Evolutionary conservation across 305 asterid genomes (phyloP).

Genomic region (Ajuga reptans): DNA sequence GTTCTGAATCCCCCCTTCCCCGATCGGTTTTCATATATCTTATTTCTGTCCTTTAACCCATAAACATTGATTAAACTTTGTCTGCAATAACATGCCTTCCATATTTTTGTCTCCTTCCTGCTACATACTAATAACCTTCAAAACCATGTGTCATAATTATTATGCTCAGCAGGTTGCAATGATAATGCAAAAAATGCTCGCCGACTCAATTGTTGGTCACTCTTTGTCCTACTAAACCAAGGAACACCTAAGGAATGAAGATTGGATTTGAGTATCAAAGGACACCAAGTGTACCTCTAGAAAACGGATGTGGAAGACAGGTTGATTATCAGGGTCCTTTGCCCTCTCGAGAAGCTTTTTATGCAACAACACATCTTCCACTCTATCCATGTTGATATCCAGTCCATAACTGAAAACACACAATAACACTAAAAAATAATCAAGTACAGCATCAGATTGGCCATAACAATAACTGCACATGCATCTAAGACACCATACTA

Average conservation of each 20-base stretch:
- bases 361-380: slow-evolving; percentile 81
- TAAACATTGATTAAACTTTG: slow-evolving; percentile 4
- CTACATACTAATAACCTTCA: background rate
- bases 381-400: slow-evolving; percentile 75
- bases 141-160: background rate
- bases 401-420: slow-evolving; percentile 54
- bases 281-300: slow-evolving; percentile 46
- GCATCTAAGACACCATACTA: slow-evolving; percentile 1
- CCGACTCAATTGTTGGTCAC: slow-evolving; percentile 1
- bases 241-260: background rate
- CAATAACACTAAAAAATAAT: background rate
- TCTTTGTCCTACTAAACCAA: background rate
- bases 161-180: background rate
- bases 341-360: slow-evolving; percentile 68
- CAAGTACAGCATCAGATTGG: slow-evolving; percentile 10
- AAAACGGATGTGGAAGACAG: slow-evolving; percentile 65
- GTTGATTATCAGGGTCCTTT: slow-evolving; percentile 64
- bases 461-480: background rate
- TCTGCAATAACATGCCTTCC: background rate
- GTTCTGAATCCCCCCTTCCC: background rate
- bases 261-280: background rate
- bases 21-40: background rate
- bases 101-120: slow-evolving; percentile 8
- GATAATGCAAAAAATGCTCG: background rate
- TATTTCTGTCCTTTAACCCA: background rate